A percentile compares a stretch with the other conserved stretches of the same genome.
These are phyloP conservation scores for Colletotrichum sp. DNA, from an alignment of 2,329 filamentous ascomycete genomes.

Conservation along the genomic window DNA sequence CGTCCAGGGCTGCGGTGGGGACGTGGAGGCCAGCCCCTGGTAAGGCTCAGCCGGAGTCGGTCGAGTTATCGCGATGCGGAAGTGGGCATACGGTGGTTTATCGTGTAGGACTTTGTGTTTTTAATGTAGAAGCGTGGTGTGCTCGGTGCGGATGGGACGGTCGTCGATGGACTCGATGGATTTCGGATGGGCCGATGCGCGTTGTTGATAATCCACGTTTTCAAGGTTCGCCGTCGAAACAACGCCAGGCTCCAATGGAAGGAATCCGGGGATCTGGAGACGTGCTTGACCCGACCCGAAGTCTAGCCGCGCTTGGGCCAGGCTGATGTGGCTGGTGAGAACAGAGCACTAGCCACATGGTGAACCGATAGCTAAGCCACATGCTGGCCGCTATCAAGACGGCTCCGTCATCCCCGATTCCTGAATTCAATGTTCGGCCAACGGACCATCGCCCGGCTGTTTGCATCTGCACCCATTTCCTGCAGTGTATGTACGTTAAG, in stretches of 20 bases:
- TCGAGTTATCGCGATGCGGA: not conserved
- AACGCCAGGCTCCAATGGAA: conserved; percentile 5
- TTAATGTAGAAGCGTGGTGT: not conserved
- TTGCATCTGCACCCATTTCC: not conserved
- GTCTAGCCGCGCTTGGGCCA: not conserved
- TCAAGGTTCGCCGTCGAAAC: not conserved
- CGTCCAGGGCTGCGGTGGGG: conserved; percentile 25
- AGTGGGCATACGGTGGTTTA: not conserved
- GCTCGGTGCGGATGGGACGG: not conserved
- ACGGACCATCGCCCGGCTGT: not conserved
- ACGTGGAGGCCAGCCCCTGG: conserved; percentile 21
- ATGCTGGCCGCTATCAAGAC: not conserved
- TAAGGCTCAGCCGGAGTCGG: conserved; percentile 15
- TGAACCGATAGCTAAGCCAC: accelerated
- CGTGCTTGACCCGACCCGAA: conserved; percentile 1
- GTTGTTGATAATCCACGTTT: conserved; percentile 1
- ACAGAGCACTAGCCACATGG: accelerated
- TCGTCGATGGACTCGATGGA: conserved; percentile 11
- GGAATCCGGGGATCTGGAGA: conserved; percentile 2
- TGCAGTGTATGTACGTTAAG: too few relatives aligned
- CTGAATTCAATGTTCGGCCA: not conserved
- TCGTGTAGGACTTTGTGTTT: not conserved
- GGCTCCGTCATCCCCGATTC: conserved; percentile 17
- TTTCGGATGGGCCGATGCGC: not conserved
- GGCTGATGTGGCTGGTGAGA: accelerated